These are phyloP conservation scores for Boletus rex-veris DNA, from an alignment of 768 basidiomycete species.

Conservation along the genomic window DNA sequence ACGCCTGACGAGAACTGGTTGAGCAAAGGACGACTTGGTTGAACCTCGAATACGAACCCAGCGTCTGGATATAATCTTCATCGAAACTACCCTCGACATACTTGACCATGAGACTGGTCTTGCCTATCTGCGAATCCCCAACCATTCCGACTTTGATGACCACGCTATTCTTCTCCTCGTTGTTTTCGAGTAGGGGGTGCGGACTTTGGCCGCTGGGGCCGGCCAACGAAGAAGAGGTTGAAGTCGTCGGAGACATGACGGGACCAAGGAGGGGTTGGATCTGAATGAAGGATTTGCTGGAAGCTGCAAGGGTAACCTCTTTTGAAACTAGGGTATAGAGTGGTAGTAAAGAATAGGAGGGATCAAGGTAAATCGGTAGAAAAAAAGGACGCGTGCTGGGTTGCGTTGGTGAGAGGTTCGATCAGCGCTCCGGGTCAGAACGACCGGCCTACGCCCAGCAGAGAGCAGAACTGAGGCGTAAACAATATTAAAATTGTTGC, in stretches of 20 bases:
- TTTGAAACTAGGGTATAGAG: conserved; percentile 24
- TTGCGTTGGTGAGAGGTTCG: conserved; percentile 34
- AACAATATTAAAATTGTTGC: conserved; percentile 27
- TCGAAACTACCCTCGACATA: conserved; percentile 99
- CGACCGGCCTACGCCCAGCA: conserved; percentile 31
- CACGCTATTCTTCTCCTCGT: conserved; percentile 82
- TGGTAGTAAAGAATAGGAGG: conserved; percentile 24
- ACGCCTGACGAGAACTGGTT: conserved; percentile 53
- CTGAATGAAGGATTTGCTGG: conserved; percentile 19
- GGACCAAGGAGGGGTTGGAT: conserved; percentile 16
- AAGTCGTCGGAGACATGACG: conserved; percentile 50
- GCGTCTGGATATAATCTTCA: conserved; percentile 99
- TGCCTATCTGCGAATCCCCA: conserved; percentile 98
- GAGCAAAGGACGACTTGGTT: not conserved
- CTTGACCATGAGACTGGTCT: conserved; percentile 99
- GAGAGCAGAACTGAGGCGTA: conserved; percentile 24
- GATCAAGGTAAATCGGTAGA: conserved; percentile 30
- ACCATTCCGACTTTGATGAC: conserved; percentile 99
- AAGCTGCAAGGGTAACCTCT: conserved; percentile 16
- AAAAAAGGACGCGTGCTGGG: conserved; percentile 37
- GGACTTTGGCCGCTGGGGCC: conserved; percentile 54
- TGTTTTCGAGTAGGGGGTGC: conserved; percentile 51
- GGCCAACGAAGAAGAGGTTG: conserved; percentile 42
- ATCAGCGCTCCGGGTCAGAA: conserved; percentile 33
- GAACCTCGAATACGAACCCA: conserved; percentile 54